phyloP scores from a whole-genome alignment of 805 yeast genomes.

The Clavispora asparagi region DNA sequence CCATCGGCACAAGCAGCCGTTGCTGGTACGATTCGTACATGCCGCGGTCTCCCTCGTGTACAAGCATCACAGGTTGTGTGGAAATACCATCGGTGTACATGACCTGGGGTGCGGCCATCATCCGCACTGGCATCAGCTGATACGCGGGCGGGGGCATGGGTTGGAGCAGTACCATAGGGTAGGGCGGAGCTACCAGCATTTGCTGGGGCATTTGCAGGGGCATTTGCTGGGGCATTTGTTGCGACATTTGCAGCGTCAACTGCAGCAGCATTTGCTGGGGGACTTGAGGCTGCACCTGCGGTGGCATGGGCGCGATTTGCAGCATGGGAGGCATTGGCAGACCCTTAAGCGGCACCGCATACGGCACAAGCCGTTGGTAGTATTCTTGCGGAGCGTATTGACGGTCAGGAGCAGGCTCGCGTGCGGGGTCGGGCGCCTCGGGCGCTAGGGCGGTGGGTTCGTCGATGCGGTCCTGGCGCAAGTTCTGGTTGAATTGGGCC shows the following conservation, averaged over 20 bases:
- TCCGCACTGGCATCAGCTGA: not conserved
- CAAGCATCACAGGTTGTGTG: not conserved
- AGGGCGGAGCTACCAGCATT: not conserved
- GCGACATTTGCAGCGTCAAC: not conserved
- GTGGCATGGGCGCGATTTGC: not conserved
- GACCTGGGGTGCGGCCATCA: not conserved
- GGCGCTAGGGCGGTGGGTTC: not conserved
- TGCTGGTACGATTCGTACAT: not conserved
- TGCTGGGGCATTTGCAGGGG: not conserved
- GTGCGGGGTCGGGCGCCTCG: not conserved
- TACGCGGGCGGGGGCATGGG: not conserved
- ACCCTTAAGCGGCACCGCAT: not conserved
- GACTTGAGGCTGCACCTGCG: not conserved
- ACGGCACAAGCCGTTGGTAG: not conserved
- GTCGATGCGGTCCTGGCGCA: constrained; percentile 19
- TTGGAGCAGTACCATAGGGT: constrained; percentile 5
- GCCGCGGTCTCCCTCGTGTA: not conserved
- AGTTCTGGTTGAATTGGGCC: constrained; percentile 43
- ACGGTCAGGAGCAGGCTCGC: not conserved
- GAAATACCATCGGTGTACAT: not conserved
- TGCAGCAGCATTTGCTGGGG: not conserved
- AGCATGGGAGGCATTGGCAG: not conserved
- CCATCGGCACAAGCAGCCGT: not conserved
- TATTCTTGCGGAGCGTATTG: not conserved
- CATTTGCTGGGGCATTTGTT: not conserved